Evolutionary conservation across 2,329 filamentous ascomycete species (phyloP).

Genomic region (Knufia petricola): DNA sequence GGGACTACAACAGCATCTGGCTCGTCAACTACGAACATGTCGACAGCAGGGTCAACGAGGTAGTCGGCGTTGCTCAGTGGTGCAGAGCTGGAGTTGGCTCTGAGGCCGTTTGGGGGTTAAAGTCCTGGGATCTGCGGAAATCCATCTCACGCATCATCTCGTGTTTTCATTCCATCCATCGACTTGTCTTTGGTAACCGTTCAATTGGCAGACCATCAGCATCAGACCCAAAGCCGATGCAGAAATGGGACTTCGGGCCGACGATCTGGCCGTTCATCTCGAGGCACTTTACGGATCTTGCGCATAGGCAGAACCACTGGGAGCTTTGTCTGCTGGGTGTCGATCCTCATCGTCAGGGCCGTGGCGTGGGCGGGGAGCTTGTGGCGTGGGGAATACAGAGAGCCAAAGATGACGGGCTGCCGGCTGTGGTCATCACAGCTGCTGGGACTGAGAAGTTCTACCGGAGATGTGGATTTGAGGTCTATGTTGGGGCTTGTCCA

Average conservation of each 20-base stretch:
- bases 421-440: constrained; percentile 11
- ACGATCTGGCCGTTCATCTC: constrained; percentile 7
- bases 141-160: constrained; percentile 3
- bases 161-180: constrained; percentile 1
- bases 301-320: constrained; percentile 11
- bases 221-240: constrained; percentile 9
- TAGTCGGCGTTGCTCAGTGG: constrained; percentile 8
- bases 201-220: constrained; percentile 8
- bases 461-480: constrained; percentile 10
- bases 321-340: constrained; percentile 17
- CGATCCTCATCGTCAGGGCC: constrained; percentile 12
- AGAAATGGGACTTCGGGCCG: constrained; percentile 11
- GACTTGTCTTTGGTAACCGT: constrained; percentile 6
- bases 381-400: constrained; percentile 17
- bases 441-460: constrained; percentile 11
- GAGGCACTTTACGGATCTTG: constrained; percentile 4
- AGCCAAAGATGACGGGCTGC: constrained; percentile 12
- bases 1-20: constrained; percentile 6
- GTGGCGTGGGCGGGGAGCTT: constrained; percentile 16
- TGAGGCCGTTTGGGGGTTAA: neutral
- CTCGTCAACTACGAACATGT: constrained; percentile 5
- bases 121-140: constrained; percentile 1
- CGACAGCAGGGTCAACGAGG: constrained; percentile 7
- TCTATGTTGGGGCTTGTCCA: neutral
- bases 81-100: neutral